Conservation (phyloP, 2,329 filamentous ascomycete species). For the Colletotrichum cereale region DNA sequence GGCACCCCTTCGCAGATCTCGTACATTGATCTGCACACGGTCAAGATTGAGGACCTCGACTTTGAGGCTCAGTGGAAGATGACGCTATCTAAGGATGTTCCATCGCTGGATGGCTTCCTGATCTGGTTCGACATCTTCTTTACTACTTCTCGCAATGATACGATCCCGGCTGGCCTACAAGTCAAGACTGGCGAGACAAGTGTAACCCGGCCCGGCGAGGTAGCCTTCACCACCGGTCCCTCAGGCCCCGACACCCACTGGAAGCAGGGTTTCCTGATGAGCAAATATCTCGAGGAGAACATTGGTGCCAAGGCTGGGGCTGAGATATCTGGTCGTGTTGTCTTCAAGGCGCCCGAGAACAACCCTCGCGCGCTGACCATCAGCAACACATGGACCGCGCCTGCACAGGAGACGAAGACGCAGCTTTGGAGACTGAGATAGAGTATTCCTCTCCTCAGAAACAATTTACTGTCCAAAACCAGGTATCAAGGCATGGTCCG, state of each 20-base stretch:
- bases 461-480: neutral
- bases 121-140: constrained; percentile 98
- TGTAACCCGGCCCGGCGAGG: constrained; percentile 67
- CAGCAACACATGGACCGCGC: constrained; percentile 70
- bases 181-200: constrained; percentile 74
- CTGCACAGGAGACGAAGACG: constrained; percentile 54
- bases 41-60: constrained; percentile 77
- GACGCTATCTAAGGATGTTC: constrained; percentile 70
- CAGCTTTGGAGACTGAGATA: constrained; percentile 66
- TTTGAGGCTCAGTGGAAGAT: constrained; percentile 79
- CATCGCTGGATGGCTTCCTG: constrained; percentile 85
- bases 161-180: constrained; percentile 59
- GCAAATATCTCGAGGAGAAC: constrained; percentile 68
- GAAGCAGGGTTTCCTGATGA: constrained; percentile 84
- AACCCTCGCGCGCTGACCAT: constrained; percentile 79
- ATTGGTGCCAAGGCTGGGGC: constrained; percentile 64
- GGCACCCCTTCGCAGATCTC: constrained; percentile 76
- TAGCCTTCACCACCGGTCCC: constrained; percentile 92
- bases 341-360: constrained; percentile 76
- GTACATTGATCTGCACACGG: constrained; percentile 80
- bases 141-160: constrained; percentile 69
- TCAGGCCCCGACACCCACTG: constrained; percentile 85
- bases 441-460: too few species aligned
- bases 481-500: neutral
- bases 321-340: constrained; percentile 74